phyloP scores from a whole-genome alignment of 495 filamentous ascomycete species.

The Podospora comata region DNA sequence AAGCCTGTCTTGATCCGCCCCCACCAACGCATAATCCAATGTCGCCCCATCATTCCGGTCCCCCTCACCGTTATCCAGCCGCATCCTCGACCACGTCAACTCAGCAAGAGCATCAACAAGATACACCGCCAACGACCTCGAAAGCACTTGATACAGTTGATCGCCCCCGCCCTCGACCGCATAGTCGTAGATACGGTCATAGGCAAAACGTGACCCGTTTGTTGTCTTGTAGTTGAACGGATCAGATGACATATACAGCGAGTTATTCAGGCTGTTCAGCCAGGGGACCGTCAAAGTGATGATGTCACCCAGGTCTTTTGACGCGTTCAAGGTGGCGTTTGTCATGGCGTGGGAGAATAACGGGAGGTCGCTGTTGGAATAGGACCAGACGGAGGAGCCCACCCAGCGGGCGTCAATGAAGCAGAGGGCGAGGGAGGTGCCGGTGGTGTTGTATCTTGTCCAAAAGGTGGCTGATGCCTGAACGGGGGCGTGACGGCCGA shows the following conservation, averaged over 20 bases:
- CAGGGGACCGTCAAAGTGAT: background rate
- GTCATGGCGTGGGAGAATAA: conserved; percentile 4
- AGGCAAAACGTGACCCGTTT: background rate
- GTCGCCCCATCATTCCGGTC: background rate
- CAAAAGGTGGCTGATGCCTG: conserved; percentile 1
- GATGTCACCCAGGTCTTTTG: background rate
- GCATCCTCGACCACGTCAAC: background rate
- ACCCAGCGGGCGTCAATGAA: conserved; percentile 11
- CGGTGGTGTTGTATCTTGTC: background rate
- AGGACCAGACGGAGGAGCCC: conserved; percentile 1
- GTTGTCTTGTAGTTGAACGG: background rate
- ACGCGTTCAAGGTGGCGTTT: background rate
- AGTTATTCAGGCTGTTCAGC: background rate
- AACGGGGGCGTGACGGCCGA: background rate
- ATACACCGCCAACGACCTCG: background rate
- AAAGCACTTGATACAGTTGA: background rate
- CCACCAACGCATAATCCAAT: background rate
- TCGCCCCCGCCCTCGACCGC: background rate
- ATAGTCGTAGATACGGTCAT: background rate
- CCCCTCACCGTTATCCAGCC: background rate
- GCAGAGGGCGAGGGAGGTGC: background rate
- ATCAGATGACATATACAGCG: background rate
- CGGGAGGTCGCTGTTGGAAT: background rate
- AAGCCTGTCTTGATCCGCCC: background rate
- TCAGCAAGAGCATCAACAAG: background rate